A percentile compares a stretch with the other conserved stretches of the same genome.
phyloP scores from a whole-genome alignment of 768 basidiomycete genomes.

The Cantharellus cinnabarinus region DNA sequence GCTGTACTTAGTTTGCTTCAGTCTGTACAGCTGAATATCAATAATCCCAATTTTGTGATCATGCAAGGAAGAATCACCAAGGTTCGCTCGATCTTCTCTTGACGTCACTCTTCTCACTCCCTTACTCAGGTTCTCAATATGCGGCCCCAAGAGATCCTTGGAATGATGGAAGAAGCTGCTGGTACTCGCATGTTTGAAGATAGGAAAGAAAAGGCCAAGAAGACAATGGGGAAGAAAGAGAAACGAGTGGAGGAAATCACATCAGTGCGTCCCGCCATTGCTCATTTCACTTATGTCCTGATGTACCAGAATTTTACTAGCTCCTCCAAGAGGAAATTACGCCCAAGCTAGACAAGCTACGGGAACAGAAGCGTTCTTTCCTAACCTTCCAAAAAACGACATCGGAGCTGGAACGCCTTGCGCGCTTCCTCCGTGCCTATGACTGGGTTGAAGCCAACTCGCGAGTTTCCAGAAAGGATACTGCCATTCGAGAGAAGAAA shows the following conservation, averaged over 20 bases:
- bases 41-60: constrained; percentile 97
- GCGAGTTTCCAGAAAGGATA: constrained; percentile 33
- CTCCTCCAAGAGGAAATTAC: constrained; percentile 77
- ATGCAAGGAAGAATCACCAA: constrained; percentile 99
- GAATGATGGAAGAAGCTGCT: constrained; percentile 97
- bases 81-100: constrained; percentile 21
- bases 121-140: constrained; percentile 66
- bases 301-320: constrained; percentile 8
- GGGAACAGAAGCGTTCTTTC: constrained; percentile 72
- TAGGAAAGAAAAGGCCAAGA: constrained; percentile 86
- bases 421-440: constrained; percentile 62
- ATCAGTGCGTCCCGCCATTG: constrained; percentile 17
- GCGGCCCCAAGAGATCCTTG: constrained; percentile 92
- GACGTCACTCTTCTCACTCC: background rate
- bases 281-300: background rate
- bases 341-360: constrained; percentile 81
- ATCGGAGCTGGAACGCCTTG: constrained; percentile 71
- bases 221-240: constrained; percentile 94
- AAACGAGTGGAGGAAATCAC: constrained; percentile 84
- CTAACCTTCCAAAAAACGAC: constrained; percentile 79
- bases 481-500: constrained; percentile 31
- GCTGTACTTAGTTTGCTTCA: constrained; percentile 82
- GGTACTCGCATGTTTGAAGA: constrained; percentile 99
- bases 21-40: constrained; percentile 94
- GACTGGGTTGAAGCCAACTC: constrained; percentile 58